Conservation (phyloP, 1,284 basidiomycete genomes). For the Puccinia polysora region DNA sequence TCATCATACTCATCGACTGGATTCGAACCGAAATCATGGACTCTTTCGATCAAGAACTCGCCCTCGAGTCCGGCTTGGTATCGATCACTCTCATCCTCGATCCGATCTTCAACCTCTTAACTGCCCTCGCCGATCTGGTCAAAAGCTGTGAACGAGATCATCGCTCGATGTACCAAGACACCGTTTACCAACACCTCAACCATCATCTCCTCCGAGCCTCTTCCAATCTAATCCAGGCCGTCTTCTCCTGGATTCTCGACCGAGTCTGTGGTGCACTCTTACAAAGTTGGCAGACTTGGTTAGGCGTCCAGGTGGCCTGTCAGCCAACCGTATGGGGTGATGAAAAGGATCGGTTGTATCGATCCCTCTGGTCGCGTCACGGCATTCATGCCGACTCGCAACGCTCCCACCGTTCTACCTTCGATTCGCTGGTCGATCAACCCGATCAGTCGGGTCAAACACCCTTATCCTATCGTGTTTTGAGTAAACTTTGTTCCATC, state of each 20-base stretch:
- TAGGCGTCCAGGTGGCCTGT: slow-evolving; percentile 25
- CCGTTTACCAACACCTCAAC: slow-evolving; percentile 21
- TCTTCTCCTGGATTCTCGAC: slow-evolving; percentile 34
- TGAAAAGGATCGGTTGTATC: slow-evolving; percentile 31
- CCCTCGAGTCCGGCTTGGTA: slow-evolving; percentile 1
- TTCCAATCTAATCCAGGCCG: slow-evolving; percentile 25
- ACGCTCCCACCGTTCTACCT: neutral
- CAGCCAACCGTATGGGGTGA: slow-evolving; percentile 14
- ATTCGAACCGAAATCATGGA: slow-evolving; percentile 20
- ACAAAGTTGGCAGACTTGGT: slow-evolving; percentile 39
- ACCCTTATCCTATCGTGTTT: slow-evolving; percentile 19
- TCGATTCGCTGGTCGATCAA: neutral
- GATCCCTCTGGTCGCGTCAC: slow-evolving; percentile 19
- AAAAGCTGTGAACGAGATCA: neutral
- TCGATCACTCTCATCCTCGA: slow-evolving; percentile 2
- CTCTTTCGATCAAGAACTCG: slow-evolving; percentile 11
- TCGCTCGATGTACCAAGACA: neutral
- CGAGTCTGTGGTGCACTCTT: slow-evolving; percentile 19
- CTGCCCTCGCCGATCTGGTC: slow-evolving; percentile 5
- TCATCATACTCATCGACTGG: slow-evolving; percentile 19
- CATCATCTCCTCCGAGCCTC: neutral
- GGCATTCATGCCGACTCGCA: slow-evolving; percentile 22
- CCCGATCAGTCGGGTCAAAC: neutral
- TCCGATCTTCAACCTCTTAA: slow-evolving; percentile 6
- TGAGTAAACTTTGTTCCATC: neutral